These are phyloP conservation scores for Phyllosticta paracitricarpa DNA, from an alignment of 2,329 filamentous ascomycete species.

Conservation along the genomic window DNA sequence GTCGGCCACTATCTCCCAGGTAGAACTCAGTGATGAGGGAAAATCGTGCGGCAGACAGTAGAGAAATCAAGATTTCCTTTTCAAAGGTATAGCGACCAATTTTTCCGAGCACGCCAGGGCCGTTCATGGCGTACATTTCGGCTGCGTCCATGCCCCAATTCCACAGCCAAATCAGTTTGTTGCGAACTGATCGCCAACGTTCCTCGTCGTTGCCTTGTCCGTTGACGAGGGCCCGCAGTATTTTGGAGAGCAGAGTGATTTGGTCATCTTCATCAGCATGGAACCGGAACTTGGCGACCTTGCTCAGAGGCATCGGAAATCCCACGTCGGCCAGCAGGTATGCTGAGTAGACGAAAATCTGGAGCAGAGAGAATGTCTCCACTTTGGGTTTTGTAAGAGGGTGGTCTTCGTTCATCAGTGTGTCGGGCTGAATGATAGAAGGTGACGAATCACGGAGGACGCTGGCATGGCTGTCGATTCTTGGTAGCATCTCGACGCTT, in stretches of 20 bases:
- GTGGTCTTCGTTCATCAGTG: slow-evolving; percentile 50
- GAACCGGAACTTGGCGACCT: slow-evolving; percentile 51
- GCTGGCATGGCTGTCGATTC: slow-evolving; percentile 28
- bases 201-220: slow-evolving; percentile 49
- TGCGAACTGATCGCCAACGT: slow-evolving; percentile 50
- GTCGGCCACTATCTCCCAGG: slow-evolving; percentile 46
- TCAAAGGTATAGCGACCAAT: slow-evolving; percentile 55
- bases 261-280: slow-evolving; percentile 56
- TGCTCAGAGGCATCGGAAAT: slow-evolving; percentile 30
- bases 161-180: slow-evolving; percentile 62
- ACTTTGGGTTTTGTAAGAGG: slow-evolving; percentile 52
- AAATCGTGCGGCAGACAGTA: slow-evolving; percentile 37
- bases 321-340: slow-evolving; percentile 34
- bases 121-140: slow-evolving; percentile 25
- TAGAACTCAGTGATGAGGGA: slow-evolving; percentile 46
- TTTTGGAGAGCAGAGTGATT: slow-evolving; percentile 45
- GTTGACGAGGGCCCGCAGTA: slow-evolving; percentile 46
- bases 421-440: slow-evolving; percentile 30
- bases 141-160: slow-evolving; percentile 53
- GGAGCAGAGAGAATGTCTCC: slow-evolving; percentile 48
- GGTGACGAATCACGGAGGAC: slow-evolving; percentile 22
- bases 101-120: slow-evolving; percentile 45
- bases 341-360: slow-evolving; percentile 48
- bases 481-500: slow-evolving; percentile 33
- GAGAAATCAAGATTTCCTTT: slow-evolving; percentile 57